These are phyloP conservation scores for Paralagenidium karlingii DNA, from an alignment of 352 stramenopile species.

Conservation along the genomic window DNA sequence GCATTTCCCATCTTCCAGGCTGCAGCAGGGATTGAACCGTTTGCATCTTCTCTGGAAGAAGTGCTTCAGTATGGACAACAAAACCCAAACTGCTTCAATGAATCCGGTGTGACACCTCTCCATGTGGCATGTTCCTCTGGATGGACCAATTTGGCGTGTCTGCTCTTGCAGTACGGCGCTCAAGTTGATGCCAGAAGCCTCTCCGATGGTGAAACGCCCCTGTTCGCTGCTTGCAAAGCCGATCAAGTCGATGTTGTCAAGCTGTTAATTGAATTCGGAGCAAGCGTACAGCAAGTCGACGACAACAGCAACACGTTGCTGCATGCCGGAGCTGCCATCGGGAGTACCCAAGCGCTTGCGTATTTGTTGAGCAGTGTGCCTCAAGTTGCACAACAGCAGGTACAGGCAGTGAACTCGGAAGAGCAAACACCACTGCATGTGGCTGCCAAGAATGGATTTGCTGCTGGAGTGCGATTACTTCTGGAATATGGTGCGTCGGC, in stretches of 20 bases:
- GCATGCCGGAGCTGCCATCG: constrained; percentile 63
- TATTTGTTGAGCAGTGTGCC: constrained; percentile 48
- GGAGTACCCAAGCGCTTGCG: constrained; percentile 64
- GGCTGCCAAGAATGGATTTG: constrained; percentile 35
- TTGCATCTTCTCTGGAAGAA: constrained; percentile 14
- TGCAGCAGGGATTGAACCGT: constrained; percentile 7
- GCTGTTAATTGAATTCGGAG: constrained; percentile 30
- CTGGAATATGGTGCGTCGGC: constrained; percentile 22
- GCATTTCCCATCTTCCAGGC: constrained; percentile 18
- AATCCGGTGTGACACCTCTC: constrained; percentile 22
- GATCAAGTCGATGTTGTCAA: constrained; percentile 26
- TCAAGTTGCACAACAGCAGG: no score
- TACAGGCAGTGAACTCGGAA: constrained; percentile 79
- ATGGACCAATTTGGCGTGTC: constrained; percentile 17
- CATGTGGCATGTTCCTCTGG: constrained; percentile 35
- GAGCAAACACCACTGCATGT: constrained; percentile 86
- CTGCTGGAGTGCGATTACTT: constrained; percentile 21
- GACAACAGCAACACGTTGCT: constrained; percentile 79
- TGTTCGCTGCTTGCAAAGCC: constrained; percentile 30
- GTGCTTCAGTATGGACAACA: constrained; percentile 19
- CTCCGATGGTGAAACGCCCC: constrained; percentile 13
- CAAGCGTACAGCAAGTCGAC: constrained; percentile 58
- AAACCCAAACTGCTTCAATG: constrained; percentile 19
- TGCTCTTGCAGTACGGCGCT: constrained; percentile 40
- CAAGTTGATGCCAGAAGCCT: constrained; percentile 10